phyloP scores from a whole-genome alignment of 345 rosid species.

The Lepidium didymum region DNA sequence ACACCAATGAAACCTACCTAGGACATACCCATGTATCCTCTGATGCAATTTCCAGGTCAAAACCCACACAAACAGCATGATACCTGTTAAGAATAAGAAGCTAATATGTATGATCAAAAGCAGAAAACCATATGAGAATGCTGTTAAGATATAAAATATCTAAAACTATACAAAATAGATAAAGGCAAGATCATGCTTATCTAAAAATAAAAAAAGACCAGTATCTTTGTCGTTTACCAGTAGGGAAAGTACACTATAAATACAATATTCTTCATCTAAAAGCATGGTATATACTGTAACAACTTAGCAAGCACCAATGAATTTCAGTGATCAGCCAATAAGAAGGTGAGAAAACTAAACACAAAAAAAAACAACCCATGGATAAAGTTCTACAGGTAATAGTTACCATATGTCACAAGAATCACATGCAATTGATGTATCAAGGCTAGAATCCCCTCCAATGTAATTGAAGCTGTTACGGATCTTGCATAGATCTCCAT shows the following conservation, averaged over 20 bases:
- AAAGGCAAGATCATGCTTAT: not conserved
- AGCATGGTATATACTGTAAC: not conserved
- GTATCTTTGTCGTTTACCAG: not conserved
- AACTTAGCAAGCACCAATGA: not conserved
- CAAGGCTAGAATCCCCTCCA: constrained; percentile 60
- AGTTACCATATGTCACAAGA: constrained; percentile 90
- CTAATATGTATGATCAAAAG: not conserved
- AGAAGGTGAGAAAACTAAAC: not conserved
- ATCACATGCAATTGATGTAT: constrained; percentile 99
- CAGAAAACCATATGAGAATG: not conserved
- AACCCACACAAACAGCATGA: constrained; percentile 96
- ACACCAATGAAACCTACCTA: constrained; percentile 47
- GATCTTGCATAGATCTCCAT: constrained; percentile 88
- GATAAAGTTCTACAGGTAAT: constrained; percentile 9
- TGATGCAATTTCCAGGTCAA: constrained; percentile 72
- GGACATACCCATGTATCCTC: constrained; percentile 97
- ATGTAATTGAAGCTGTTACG: constrained; percentile 42
- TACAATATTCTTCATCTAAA: not conserved
- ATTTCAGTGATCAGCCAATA: not conserved
- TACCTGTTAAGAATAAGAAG: constrained; percentile 55
- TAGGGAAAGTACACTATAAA: not conserved
- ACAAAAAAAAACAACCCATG: not conserved
- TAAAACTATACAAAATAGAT: not conserved
- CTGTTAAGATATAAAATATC: constrained; percentile 1
- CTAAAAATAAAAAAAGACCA: not conserved